Percentiles rank a stretch among this genome's conserved stretches.
These are phyloP conservation scores for Diospyros kaki DNA, from an alignment of 148 eudicot genomes.

Conservation along the genomic window DNA sequence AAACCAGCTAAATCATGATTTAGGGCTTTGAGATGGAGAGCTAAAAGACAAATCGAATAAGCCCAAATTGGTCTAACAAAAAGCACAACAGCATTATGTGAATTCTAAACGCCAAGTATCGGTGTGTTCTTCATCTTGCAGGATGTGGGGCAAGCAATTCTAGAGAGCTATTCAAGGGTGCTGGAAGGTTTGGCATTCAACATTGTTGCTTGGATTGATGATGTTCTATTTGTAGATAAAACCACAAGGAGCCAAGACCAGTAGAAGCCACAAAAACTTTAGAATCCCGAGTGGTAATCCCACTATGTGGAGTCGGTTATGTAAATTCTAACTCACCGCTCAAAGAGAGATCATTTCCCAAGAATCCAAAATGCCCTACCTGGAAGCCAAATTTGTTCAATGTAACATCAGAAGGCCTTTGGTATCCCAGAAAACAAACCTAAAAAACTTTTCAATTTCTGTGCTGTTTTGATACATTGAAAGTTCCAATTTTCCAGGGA, in stretches of 20 bases:
- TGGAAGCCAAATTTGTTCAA: neutral
- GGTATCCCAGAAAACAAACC: neutral
- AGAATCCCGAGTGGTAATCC: too few species aligned
- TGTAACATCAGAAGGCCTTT: neutral
- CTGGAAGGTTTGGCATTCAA: conserved; percentile 92
- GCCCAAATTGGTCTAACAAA: too few species aligned
- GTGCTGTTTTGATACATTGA: neutral
- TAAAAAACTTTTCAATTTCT: neutral
- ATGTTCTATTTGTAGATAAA: conserved; percentile 73
- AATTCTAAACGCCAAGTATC: neutral
- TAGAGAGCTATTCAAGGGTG: conserved; percentile 98
- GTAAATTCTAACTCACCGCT: too few species aligned
- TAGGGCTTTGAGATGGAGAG: too few species aligned
- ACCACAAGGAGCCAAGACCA: conserved; percentile 43
- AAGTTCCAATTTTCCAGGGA: neutral
- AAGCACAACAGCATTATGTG: too few species aligned
- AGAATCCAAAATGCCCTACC: too few species aligned
- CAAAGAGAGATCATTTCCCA: too few species aligned
- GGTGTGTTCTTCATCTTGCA: conserved; percentile 26
- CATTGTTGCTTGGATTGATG: conserved; percentile 86
- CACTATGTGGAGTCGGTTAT: too few species aligned
- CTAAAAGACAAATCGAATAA: too few species aligned
- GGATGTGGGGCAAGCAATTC: conserved; percentile 93
- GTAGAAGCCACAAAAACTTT: conserved; percentile 6
- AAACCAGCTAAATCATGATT: too few species aligned